Conservation (phyloP, 257 asterid species). For the Jasminum sambac region DNA sequence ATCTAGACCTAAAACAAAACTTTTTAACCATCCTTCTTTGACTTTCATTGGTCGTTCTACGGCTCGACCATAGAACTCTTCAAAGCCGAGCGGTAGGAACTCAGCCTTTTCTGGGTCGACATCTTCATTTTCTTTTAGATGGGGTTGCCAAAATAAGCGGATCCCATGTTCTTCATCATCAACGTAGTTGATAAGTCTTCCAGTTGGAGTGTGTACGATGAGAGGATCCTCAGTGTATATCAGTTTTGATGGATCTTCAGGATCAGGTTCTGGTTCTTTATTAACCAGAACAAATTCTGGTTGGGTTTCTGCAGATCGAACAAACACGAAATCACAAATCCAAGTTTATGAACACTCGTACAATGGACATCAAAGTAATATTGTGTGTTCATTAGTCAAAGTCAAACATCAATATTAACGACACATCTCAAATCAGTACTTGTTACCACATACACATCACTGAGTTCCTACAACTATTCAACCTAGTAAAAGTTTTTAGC, state of each 20-base stretch:
- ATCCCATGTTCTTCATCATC: slow-evolving; percentile 92
- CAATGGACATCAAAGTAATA: not conserved
- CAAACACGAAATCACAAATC: slow-evolving; percentile 16
- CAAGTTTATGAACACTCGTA: slow-evolving; percentile 5
- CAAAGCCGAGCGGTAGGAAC: slow-evolving; percentile 84
- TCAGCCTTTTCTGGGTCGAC: slow-evolving; percentile 56
- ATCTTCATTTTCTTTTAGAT: slow-evolving; percentile 53
- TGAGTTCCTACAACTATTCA: no score
- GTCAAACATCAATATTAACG: no score
- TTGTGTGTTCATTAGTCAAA: no score
- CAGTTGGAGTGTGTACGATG: slow-evolving; percentile 88
- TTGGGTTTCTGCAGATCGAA: slow-evolving; percentile 47
- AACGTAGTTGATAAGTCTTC: slow-evolving; percentile 75
- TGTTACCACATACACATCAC: no score
- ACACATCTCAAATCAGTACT: no score
- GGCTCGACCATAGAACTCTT: slow-evolving; percentile 77
- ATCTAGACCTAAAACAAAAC: slow-evolving; percentile 41
- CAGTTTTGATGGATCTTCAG: slow-evolving; percentile 76
- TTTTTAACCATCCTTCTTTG: slow-evolving; percentile 37
- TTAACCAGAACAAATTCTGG: slow-evolving; percentile 80
- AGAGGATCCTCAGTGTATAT: slow-evolving; percentile 74
- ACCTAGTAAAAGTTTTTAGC: no score
- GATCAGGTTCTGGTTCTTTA: slow-evolving; percentile 91
- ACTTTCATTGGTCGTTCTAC: slow-evolving; percentile 26
- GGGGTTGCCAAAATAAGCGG: slow-evolving; percentile 86